Conservation (phyloP, 345 rosid genomes). For the Arabis hirsuta region DNA sequence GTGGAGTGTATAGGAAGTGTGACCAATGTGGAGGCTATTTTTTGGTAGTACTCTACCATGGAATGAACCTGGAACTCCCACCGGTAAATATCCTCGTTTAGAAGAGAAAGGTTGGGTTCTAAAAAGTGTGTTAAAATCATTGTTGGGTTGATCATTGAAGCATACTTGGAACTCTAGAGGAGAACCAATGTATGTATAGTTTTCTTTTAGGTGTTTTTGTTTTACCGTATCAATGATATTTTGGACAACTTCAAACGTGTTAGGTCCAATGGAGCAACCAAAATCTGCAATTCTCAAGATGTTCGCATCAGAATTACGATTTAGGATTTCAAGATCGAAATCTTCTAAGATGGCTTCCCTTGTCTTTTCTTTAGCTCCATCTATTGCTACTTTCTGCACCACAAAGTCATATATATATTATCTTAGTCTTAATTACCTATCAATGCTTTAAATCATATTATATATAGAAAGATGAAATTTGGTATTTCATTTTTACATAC, state of each 20-base stretch:
- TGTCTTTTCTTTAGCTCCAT: slow-evolving; percentile 1
- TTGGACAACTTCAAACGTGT: slow-evolving; percentile 30
- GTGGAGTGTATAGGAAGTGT: slow-evolving; percentile 28
- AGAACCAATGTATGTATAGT: too few relatives aligned
- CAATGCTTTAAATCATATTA: too few relatives aligned
- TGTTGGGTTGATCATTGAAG: slow-evolving; percentile 48
- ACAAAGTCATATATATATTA: not conserved
- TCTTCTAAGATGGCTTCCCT: slow-evolving; percentile 8
- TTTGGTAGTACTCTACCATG: slow-evolving; percentile 37
- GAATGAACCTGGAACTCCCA: slow-evolving; percentile 47
- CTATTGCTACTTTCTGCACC: slow-evolving; percentile 26
- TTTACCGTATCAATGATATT: slow-evolving; percentile 24
- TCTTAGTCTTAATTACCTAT: not conserved
- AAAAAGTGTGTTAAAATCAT: slow-evolving; percentile 50
- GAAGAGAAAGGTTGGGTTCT: slow-evolving; percentile 26
- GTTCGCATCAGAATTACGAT: not conserved
- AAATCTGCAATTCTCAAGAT: slow-evolving; percentile 19
- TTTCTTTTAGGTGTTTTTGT: not conserved
- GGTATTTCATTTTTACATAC: too few relatives aligned
- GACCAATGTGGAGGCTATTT: slow-evolving; percentile 19
- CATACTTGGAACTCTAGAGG: slow-evolving; percentile 38
- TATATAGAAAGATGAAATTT: too few relatives aligned
- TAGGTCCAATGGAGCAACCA: slow-evolving; percentile 34
- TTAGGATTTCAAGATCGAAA: not conserved
- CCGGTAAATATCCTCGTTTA: slow-evolving; percentile 3